Conservation (phyloP, 306 rosid genomes). For the Benincasa hispida region DNA sequence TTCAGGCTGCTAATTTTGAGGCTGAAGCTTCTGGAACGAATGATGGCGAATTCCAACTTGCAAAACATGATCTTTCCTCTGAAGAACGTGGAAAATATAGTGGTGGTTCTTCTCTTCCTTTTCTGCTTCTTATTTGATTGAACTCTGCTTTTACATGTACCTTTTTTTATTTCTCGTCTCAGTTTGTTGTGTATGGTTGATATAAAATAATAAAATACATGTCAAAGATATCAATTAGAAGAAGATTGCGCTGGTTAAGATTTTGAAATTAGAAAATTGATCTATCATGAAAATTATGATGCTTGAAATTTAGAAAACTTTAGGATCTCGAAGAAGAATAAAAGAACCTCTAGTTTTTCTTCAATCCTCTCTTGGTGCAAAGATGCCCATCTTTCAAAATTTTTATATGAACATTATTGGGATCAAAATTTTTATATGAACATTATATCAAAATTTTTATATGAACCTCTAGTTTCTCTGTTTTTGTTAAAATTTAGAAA, state of each 20-base stretch:
- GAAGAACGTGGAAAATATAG: conserved; percentile 78
- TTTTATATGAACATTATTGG: background rate
- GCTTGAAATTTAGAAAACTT: background rate
- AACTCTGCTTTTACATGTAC: background rate
- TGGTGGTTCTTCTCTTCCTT: conserved; percentile 35
- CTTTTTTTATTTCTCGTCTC: conserved; percentile 5
- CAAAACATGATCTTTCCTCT: conserved; percentile 70
- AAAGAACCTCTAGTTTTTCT: background rate
- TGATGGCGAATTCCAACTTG: conserved; percentile 62
- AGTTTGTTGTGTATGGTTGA: background rate
- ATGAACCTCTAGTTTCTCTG: no score
- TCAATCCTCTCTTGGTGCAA: background rate
- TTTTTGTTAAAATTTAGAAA: background rate
- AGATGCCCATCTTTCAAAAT: background rate
- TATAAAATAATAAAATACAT: background rate
- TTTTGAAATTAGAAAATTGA: background rate
- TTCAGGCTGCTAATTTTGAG: conserved; percentile 83
- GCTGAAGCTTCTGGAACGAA: conserved; percentile 64
- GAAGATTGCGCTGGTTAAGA: background rate
- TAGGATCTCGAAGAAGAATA: background rate
- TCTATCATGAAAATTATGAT: background rate
- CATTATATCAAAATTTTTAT: background rate
- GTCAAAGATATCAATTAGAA: background rate
- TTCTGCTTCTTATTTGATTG: conserved; percentile 1
- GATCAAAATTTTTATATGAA: background rate